Evolutionary conservation across 2,329 filamentous ascomycete genomes (phyloP), one percentile per base, ranked within the genome.

Genomic region (Pyrenochaeta sp.): DNA sequence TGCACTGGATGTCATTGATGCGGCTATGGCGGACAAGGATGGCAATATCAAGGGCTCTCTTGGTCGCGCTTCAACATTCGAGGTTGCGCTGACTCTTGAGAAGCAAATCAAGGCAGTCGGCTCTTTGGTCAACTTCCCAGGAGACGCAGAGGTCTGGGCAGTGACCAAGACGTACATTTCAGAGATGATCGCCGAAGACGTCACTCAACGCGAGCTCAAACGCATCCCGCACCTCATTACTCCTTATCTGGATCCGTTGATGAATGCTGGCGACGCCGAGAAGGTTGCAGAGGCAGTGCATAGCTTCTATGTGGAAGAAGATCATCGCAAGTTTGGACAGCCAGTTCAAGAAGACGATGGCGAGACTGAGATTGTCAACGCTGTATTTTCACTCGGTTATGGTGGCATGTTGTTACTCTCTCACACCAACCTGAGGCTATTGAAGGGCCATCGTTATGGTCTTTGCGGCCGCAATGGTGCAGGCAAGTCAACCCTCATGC

Each of bases 401-500:
- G 94, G 94, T 70, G 94, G 94, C 65, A 97, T 96, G 92, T 84
- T 99, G 57, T 79, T 99, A 50, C 82, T 99, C 15, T 96, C 91
- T 4, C 94, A 97, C 77, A 96, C 94, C 57, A 97, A 96, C 71
- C 80, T 99, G 29, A 87, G 91, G 28, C 84, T 99, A 7, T 82
- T 97, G 64, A 96, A 97, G 79, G 94, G 94, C 44, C 94, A 97
- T 74, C 88, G 94, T 46, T 99, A 99, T 69, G 94, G 94, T 71
- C 88, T 99, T 13, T 96, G 93, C 65, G 94, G 94, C 63, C 89
- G 93, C 62, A 99, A 99, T 72, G 94, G 94, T 77, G 91, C 92
- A 44, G 94, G 94, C 68, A 99, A 99, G 78, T 97, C 94, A n/a
- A 99, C 94, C 1, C 82, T 99, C 45, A 97, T 99, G 94, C 89